Percentiles rank a stretch among this genome's conserved stretches.
These are phyloP conservation scores for Orbilia javanica DNA, from an alignment of 2,329 filamentous ascomycete genomes.

Conservation along the genomic window DNA sequence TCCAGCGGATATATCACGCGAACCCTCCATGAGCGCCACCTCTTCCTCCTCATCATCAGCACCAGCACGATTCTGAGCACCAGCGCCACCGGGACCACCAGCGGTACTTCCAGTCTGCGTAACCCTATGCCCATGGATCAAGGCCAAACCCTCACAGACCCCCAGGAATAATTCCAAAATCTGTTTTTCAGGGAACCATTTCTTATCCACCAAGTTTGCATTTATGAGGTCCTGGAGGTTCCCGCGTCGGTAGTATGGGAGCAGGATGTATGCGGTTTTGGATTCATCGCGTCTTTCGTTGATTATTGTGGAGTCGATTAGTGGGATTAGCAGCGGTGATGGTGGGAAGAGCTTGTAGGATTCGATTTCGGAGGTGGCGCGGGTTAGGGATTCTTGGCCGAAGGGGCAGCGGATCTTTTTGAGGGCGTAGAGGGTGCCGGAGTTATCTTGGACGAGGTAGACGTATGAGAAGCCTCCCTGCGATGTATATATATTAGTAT, in stretches of 20 bases:
- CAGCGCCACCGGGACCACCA: constrained; percentile 65
- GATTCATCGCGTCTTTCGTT: constrained; percentile 76
- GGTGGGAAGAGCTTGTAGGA: constrained; percentile 91
- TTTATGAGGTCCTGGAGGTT: constrained; percentile 99
- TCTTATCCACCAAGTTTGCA: constrained; percentile 96
- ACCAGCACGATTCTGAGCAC: constrained; percentile 65
- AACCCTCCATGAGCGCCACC: constrained; percentile 51
- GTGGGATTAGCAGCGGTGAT: constrained; percentile 69
- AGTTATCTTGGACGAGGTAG: constrained; percentile 94
- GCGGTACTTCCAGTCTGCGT: too few species aligned
- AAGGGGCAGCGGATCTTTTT: constrained; percentile 99
- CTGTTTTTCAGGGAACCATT: constrained; percentile 85
- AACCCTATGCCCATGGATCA: constrained; percentile 90
- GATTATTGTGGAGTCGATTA: constrained; percentile 84
- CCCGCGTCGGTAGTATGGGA: constrained; percentile 94
- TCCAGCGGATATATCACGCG: constrained; percentile 49
- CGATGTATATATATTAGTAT: constrained; percentile 39
- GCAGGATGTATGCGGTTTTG: constrained; percentile 95
- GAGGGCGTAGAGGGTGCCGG: constrained; percentile 86
- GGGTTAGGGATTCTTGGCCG: constrained; percentile 92
- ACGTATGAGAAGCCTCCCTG: constrained; percentile 98
- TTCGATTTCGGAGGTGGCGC: constrained; percentile 96
- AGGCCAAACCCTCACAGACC: constrained; percentile 85
- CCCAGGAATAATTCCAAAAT: constrained; percentile 92
- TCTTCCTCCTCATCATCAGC: constrained; percentile 59